These are phyloP conservation scores for Talaromyces albobiverticillius DNA, from an alignment of 2,329 filamentous ascomycete species.

Conservation along the genomic window DNA sequence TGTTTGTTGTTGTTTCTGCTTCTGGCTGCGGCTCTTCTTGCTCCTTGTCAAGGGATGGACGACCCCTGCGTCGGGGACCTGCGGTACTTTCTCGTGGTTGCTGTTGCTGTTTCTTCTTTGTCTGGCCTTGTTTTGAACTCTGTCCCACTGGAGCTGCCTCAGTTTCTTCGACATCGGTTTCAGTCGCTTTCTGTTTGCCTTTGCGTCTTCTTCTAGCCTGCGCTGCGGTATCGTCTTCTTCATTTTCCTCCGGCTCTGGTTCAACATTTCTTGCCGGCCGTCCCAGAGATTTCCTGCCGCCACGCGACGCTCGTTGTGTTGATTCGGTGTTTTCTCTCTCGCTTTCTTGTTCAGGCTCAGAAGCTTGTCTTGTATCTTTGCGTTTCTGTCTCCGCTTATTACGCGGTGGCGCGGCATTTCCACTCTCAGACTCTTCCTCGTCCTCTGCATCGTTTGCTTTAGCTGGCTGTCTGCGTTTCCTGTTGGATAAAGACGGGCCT, in stretches of 20 bases:
- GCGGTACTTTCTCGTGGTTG: conserved; percentile 15
- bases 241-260: conserved; percentile 13
- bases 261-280: conserved; percentile 5
- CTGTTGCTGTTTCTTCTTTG: not conserved
- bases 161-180: not conserved
- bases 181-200: conserved; percentile 10
- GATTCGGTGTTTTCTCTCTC: not conserved
- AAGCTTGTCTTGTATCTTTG: not conserved
- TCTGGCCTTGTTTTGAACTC: not conserved
- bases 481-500: not conserved
- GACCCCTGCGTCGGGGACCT: conserved; percentile 9
- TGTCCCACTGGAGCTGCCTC: not conserved
- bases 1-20: conserved; percentile 20
- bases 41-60: conserved; percentile 9
- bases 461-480: not conserved
- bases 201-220: conserved; percentile 14
- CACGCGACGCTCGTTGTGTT: conserved; percentile 3
- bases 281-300: conserved; percentile 7
- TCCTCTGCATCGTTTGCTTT: not conserved
- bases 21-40: conserved; percentile 12
- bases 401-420: not conserved
- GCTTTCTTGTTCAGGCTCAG: not conserved
- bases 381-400: conserved; percentile 1
- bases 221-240: conserved; percentile 5
- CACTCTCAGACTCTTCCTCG: not conserved